Base-by-base conservation (phyloP, 2,329 filamentous ascomycete genomes). In the Neoscytalidium dimidiatum region DNA sequence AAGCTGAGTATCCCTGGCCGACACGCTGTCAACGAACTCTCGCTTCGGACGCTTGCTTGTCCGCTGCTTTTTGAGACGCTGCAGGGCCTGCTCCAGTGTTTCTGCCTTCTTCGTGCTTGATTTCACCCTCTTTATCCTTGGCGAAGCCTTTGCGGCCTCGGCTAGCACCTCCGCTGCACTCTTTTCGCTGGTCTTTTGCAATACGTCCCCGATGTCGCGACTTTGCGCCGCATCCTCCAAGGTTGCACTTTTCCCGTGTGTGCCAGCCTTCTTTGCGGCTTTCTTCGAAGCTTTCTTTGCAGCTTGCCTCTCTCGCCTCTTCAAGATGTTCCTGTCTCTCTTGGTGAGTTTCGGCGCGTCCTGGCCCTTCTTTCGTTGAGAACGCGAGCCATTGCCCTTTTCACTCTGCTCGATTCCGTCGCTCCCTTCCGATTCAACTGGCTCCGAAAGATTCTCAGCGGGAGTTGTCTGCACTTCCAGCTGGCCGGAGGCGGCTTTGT, bases 1-100 rank as follows among this genome's bases (percentile, higher is more conserved):
- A 51, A 63, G 49, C 26, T 63, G 46, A 28, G 33, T 35, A 51
- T 63, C 61, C 48, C 41, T 28, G 33, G 61, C 46, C 48, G 48
- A 63, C 13, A 63, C 35, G 14, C 48, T 63, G 19, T 53, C 26
- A 5, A 28, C n/a, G 5, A 33, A 60, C 1, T 46, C 41, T 21
- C 56, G 56, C 4, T 19, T 4, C 13, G 35, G 53, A 3, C n/a
- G 17, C 19, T 14, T 46, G 11, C 19, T 52, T 41, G n/a, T 21
- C 28, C 17, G 44, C 21, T 35, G 19, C 29, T 43, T 44, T 11
- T 43, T 62, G 9, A 29, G 9, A 23, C 46, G 56, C 11, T n/a
- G 21, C 14, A 60, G 56, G 4, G 56, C 56, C 7, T 46, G 28
- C 41, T 60, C 46, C 29, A 51, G 29, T 14, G 46, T 51, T 38